phyloP scores from a whole-genome alignment of 1,139 yeast genomes.

The Yamadazyma atlantica region DNA sequence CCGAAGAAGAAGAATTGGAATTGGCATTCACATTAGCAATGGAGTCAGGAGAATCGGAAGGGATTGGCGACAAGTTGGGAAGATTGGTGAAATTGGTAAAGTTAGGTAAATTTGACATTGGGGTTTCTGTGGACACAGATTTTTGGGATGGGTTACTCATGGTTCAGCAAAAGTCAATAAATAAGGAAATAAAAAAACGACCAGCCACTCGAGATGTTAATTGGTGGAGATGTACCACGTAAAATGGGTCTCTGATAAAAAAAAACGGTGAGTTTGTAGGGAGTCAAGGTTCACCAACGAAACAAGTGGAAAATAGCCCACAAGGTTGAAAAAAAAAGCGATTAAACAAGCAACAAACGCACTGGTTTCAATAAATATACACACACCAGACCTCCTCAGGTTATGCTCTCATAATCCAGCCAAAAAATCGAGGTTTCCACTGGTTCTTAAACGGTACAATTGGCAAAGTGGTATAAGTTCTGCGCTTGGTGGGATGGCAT shows the following conservation, averaged over 20 bases:
- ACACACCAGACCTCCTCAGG: not conserved
- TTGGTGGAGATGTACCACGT: too few relatives aligned
- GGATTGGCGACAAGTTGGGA: not conserved
- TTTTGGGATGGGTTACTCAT: not conserved
- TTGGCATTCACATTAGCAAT: not conserved
- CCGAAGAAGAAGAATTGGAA: not conserved
- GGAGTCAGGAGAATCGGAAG: conserved; percentile 1
- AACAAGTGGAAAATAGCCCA: too few relatives aligned
- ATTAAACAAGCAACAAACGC: not conserved
- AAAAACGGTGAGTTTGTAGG: too few relatives aligned
- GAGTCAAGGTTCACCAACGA: too few relatives aligned
- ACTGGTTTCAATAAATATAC: not conserved
- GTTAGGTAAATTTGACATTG: not conserved
- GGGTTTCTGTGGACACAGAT: not conserved
- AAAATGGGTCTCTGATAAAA: too few relatives aligned
- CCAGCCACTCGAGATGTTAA: not conserved
- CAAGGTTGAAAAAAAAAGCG: not conserved
- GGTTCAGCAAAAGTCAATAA: not conserved
- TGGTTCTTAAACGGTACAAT: too few relatives aligned
- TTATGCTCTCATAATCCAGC: not conserved
- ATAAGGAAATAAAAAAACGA: too few relatives aligned
- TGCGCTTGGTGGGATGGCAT: not conserved
- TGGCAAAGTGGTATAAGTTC: not conserved
- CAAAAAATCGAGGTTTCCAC: too few relatives aligned
- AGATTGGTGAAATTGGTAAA: not conserved